phyloP scores from a whole-genome alignment of 1,139 yeast species.

The Protomyces arabidopsidicola region DNA sequence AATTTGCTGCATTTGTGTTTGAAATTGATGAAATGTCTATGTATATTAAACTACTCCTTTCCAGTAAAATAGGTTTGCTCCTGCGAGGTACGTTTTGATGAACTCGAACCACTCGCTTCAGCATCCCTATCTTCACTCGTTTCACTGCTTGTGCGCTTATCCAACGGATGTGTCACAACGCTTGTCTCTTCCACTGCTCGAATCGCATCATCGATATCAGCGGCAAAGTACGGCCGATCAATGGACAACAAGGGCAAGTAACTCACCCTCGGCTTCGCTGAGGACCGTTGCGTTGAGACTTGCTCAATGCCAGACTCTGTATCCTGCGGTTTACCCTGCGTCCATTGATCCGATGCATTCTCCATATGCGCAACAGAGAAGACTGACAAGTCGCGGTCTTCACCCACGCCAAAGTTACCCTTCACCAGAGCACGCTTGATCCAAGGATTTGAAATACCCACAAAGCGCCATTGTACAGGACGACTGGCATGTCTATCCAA shows the following conservation, averaged over 20 bases:
- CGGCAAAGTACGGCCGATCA: constrained; percentile 26
- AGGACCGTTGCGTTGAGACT: not conserved
- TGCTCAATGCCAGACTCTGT: constrained; percentile 7
- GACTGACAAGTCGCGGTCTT: constrained; percentile 10
- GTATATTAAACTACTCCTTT: not conserved
- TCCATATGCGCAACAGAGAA: constrained; percentile 25
- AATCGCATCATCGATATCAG: constrained; percentile 26
- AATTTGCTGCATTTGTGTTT: too few relatives aligned
- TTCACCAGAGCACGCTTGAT: constrained; percentile 67
- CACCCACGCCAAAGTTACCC: constrained; percentile 69
- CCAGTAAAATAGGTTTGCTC: not conserved
- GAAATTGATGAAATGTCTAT: not conserved
- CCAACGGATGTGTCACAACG: not conserved
- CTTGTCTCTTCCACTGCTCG: constrained; percentile 13
- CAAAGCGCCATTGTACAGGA: constrained; percentile 84
- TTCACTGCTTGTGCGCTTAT: not conserved
- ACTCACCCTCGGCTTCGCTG: not conserved
- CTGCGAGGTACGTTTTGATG: not conserved
- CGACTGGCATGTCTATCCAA: constrained; percentile 70
- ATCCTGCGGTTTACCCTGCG: constrained; percentile 4
- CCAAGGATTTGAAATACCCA: constrained; percentile 84
- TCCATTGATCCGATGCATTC: not conserved
- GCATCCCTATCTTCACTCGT: not conserved
- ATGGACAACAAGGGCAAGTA: constrained; percentile 15
- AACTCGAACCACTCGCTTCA: not conserved